Percentiles rank a stretch among this genome's conserved stretches.
Conservation (phyloP, 768 basidiomycete species). For the Kondoa subrosea region DNA sequence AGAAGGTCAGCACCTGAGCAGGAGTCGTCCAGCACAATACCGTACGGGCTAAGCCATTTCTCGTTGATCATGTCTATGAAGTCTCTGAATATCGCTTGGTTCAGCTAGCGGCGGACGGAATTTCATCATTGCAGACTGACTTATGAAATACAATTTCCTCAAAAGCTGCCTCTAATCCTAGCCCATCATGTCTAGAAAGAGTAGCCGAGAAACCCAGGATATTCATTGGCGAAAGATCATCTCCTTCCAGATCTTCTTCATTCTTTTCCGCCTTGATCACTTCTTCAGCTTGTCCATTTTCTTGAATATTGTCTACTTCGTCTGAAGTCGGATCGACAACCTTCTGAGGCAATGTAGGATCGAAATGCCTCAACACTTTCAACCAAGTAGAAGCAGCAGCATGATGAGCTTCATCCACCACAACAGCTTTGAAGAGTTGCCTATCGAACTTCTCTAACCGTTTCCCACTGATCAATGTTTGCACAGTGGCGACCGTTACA, state of each 20-base stretch:
- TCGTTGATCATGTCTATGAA: conserved; percentile 86
- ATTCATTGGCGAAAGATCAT: conserved; percentile 28
- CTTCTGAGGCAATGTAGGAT: conserved; percentile 32
- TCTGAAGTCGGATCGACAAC: neutral
- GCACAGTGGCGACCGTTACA: conserved; percentile 81
- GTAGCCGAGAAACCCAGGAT: conserved; percentile 91
- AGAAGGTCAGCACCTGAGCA: neutral
- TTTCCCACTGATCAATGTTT: conserved; percentile 9
- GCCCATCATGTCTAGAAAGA: conserved; percentile 75
- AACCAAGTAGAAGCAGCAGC: conserved; percentile 75
- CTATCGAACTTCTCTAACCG: conserved; percentile 23
- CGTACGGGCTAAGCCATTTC: conserved; percentile 44
- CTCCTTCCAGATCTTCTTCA: neutral
- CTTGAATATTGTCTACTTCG: neutral
- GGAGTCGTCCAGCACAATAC: neutral
- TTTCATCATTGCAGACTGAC: neutral
- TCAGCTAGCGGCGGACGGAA: too few species aligned
- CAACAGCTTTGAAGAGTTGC: conserved; percentile 18
- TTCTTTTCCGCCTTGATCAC: too few species aligned
- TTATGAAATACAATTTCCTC: conserved; percentile 81
- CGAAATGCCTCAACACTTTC: conserved; percentile 62
- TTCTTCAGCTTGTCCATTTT: neutral
- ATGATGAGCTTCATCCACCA: conserved; percentile 54
- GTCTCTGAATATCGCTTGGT: too few species aligned
- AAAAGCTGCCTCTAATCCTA: conserved; percentile 75